Conservation (phyloP, 2,329 filamentous ascomycete genomes). For the Penicillium sp. region DNA sequence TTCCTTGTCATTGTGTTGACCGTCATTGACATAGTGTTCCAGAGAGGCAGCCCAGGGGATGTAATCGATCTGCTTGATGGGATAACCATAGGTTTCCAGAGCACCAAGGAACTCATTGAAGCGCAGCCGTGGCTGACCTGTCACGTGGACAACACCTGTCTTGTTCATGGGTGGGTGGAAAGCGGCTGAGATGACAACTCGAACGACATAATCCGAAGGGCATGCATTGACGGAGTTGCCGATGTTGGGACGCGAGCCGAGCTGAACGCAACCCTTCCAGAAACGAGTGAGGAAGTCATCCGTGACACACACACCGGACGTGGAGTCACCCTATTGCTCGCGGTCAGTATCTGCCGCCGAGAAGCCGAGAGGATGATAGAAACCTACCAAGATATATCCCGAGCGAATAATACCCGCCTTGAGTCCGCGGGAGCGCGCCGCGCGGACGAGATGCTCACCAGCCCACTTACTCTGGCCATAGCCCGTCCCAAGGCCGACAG, state of each 20-base stretch:
- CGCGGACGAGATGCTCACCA: slow-evolving; percentile 64
- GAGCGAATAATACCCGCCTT: slow-evolving; percentile 70
- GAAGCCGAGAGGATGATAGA: neutral
- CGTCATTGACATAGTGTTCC: slow-evolving; percentile 60
- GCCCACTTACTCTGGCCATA: slow-evolving; percentile 93
- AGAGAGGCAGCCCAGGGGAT: slow-evolving; percentile 62
- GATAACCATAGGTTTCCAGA: slow-evolving; percentile 67
- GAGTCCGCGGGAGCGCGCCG: slow-evolving; percentile 72
- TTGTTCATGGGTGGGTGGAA: slow-evolving; percentile 55
- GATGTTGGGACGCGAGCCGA: slow-evolving; percentile 67
- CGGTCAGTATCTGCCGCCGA: neutral
- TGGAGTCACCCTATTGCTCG: slow-evolving; percentile 48
- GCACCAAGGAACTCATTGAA: slow-evolving; percentile 71
- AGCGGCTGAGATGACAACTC: slow-evolving; percentile 69
- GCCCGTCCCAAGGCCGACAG: slow-evolving; percentile 70
- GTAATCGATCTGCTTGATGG: slow-evolving; percentile 61
- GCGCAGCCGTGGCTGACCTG: slow-evolving; percentile 68
- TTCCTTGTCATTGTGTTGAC: slow-evolving; percentile 52
- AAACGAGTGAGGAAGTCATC: slow-evolving; percentile 89
- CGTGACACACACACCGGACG: slow-evolving; percentile 63
- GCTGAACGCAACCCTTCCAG: slow-evolving; percentile 79
- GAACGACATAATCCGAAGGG: slow-evolving; percentile 75
- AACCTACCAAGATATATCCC: slow-evolving; percentile 66
- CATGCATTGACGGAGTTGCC: slow-evolving; percentile 84
- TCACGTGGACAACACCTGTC: slow-evolving; percentile 67